These are phyloP conservation scores for Phyllosticta citrichinensis DNA, from an alignment of 2,329 filamentous ascomycete genomes.

Conservation along the genomic window DNA sequence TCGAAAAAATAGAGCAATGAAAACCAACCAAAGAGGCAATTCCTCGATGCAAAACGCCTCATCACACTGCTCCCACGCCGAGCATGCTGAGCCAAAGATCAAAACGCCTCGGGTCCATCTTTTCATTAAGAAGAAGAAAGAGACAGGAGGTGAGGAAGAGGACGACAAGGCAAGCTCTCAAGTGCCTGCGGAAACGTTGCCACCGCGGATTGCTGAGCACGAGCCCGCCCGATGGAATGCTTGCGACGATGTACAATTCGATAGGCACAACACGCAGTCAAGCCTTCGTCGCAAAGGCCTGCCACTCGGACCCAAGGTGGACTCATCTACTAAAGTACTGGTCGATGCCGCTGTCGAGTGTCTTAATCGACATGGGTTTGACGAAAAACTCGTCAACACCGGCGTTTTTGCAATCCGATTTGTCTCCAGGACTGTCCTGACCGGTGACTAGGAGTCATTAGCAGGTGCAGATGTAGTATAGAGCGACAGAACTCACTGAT, in stretches of 20 bases:
- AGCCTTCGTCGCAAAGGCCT: background rate
- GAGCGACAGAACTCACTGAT: conserved; percentile 13
- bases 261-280: background rate
- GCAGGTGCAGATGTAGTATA: background rate
- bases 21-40: background rate
- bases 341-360: conserved; percentile 9
- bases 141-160: too few relatives aligned
- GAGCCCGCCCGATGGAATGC: too few relatives aligned
- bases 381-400: conserved; percentile 29
- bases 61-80: background rate
- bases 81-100: too few relatives aligned
- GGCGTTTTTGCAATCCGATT: conserved; percentile 23
- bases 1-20: background rate
- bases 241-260: too few relatives aligned
- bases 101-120: too few relatives aligned
- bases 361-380: conserved; percentile 28
- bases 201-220: too few relatives aligned
- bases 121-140: too few relatives aligned
- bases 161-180: too few relatives aligned
- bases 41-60: background rate
- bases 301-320: background rate
- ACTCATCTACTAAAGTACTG: conserved; percentile 1
- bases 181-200: too few relatives aligned
- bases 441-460: conserved; percentile 20
- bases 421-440: conserved; percentile 26